These are phyloP conservation scores for Clarireedia monteithiana DNA, from an alignment of 2,329 filamentous ascomycete genomes.

Conservation along the genomic window DNA sequence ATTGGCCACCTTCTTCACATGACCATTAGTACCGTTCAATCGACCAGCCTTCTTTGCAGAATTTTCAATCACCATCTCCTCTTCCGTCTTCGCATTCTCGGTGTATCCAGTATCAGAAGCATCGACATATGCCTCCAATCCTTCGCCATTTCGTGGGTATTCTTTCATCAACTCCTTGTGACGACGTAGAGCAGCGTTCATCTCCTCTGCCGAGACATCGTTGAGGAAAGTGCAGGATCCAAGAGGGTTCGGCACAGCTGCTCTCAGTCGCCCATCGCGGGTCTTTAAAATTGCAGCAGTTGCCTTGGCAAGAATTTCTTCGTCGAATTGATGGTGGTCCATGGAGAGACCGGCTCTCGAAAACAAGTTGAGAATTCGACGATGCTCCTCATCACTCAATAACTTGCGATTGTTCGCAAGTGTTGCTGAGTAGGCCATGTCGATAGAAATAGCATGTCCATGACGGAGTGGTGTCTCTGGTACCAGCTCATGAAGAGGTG, in stretches of 20 bases:
- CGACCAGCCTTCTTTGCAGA: conserved; percentile 19
- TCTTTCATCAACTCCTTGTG: conserved; percentile 58
- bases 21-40: conserved; percentile 18
- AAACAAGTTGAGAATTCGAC: conserved; percentile 57
- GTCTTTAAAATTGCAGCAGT: conserved; percentile 66
- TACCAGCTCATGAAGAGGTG: conserved; percentile 62
- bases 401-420: conserved; percentile 56
- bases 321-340: conserved; percentile 62
- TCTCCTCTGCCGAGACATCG: conserved; percentile 53
- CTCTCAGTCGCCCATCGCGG: conserved; percentile 58
- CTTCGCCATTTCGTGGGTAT: conserved; percentile 56
- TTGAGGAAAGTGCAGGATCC: conserved; percentile 63
- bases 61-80: conserved; percentile 19
- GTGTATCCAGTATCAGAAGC: conserved; percentile 56
- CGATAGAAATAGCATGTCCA: conserved; percentile 66
- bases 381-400: conserved; percentile 52
- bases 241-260: conserved; percentile 60
- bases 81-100: conserved; percentile 23
- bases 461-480: conserved; percentile 62
- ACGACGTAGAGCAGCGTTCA: conserved; percentile 49
- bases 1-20: neutral
- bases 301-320: conserved; percentile 54
- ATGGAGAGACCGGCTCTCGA: conserved; percentile 64
- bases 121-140: conserved; percentile 63
- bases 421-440: conserved; percentile 69